These are phyloP conservation scores for Aureoboletus auriporus DNA, from an alignment of 768 basidiomycete genomes.

Conservation along the genomic window DNA sequence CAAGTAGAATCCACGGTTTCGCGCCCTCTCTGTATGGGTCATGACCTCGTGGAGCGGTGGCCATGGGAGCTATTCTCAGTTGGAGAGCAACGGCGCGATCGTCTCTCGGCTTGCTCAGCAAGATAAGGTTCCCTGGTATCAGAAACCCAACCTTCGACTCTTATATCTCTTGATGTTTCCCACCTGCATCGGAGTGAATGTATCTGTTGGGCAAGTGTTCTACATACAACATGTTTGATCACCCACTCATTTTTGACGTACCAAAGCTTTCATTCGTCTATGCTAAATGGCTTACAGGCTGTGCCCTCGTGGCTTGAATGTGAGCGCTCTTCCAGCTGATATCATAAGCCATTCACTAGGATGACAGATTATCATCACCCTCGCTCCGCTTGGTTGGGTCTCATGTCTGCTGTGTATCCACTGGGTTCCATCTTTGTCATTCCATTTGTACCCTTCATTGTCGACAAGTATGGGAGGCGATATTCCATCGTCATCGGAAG, in stretches of 20 bases:
- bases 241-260: too few relatives aligned
- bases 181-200: too few relatives aligned
- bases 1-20: too few relatives aligned
- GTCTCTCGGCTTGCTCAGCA: too few relatives aligned
- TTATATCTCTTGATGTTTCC: too few relatives aligned
- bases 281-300: constrained; percentile 61
- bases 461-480: neutral
- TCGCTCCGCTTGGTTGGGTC: constrained; percentile 36
- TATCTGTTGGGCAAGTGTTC: too few relatives aligned
- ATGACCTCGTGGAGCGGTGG: too few relatives aligned
- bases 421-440: neutral
- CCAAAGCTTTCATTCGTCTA: constrained; percentile 34
- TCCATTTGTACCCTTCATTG: neutral
- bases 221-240: constrained; percentile 1
- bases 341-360: neutral
- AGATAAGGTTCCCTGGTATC: too few relatives aligned
- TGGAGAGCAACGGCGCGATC: too few relatives aligned
- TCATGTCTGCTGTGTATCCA: neutral
- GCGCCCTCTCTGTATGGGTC: too few relatives aligned
- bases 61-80: too few relatives aligned
- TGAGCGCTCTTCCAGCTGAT: constrained; percentile 18
- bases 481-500: neutral
- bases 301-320: constrained; percentile 55
- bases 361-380: constrained; percentile 48
- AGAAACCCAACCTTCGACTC: too few relatives aligned